Percentiles rank a stretch among this genome's conserved stretches.
Evolutionary conservation across 176 grass and related monocot genomes (phyloP).

Genomic region (Chrysopogon serrulatus): DNA sequence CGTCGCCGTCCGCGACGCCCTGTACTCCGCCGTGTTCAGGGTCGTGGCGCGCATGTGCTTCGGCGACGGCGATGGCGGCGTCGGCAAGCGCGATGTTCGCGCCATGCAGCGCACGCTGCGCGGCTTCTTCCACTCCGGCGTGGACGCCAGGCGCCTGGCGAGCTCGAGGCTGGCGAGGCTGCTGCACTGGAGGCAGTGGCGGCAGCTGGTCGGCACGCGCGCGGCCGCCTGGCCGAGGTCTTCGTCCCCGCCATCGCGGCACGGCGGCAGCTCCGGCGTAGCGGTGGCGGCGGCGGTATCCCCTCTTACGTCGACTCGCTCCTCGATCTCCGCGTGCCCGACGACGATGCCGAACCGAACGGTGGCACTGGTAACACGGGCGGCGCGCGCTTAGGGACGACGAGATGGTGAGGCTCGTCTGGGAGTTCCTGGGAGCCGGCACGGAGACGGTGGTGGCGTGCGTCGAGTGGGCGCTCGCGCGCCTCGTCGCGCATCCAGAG

Average conservation of each 20-base stretch:
- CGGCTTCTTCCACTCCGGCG: background rate
- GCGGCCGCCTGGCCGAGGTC: background rate
- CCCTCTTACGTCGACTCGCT: background rate
- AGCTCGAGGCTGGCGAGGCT: background rate
- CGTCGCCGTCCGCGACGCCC: background rate
- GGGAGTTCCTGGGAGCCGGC: background rate
- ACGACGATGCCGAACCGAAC: background rate
- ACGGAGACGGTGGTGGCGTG: background rate
- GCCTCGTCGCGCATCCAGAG: background rate
- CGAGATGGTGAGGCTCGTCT: background rate
- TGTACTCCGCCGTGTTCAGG: background rate
- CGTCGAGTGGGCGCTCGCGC: background rate
- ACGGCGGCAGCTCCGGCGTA: fast-evolving
- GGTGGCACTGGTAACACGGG: too few relatives aligned
- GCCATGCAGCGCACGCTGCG: background rate
- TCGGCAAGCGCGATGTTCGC: background rate
- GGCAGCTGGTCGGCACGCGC: too few relatives aligned
- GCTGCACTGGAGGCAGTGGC: background rate
- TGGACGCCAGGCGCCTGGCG: background rate
- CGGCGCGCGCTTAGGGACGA: background rate
- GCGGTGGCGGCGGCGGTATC: too few relatives aligned
- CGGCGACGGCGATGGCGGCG: background rate
- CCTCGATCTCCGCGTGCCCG: background rate
- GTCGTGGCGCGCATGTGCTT: background rate
- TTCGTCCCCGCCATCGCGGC: background rate